Evolutionary conservation across 2,329 filamentous ascomycete genomes (phyloP), one percentile per base, ranked within the genome.

Genomic region (Beauveria asiatica): DNA sequence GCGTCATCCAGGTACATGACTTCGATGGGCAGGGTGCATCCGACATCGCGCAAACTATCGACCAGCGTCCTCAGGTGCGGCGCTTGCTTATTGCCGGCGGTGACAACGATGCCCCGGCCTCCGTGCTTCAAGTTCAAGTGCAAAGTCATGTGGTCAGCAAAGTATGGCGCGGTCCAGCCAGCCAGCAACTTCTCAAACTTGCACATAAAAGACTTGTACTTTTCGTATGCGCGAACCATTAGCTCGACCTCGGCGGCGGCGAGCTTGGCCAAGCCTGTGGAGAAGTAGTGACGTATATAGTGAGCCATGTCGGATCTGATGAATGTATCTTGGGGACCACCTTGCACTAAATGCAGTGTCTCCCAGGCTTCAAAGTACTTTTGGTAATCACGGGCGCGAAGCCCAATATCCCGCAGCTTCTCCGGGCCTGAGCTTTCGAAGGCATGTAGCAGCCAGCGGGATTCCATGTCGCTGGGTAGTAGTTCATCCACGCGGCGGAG

Each of bases 21-120:
- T 30, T 57, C 55, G 45, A 57, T 44, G 10, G 55, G 55, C 10
- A 57, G 55, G 13, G 5, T 50, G 55, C 55, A 57, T n/a, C 55
- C 55, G 6, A 57, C 37, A 42, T 50, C 55, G 19, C 55, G 55
- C 45, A 57, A 13, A 23, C 21, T 57, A 21, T 41, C 21, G 5
- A 57, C 21, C 3, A 57, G 55, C 6, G 45, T 57, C 10, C 50
- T 50, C 45, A 57, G 21, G 17, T 57, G 46, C 21, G 55, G 33
- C 8, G 21, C 33, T 16, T 57, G 55, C 9, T 17, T 9, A 39
- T 42, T 57, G 23, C 55, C 45, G 3, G 45, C 55, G 1, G 55
- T 57, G 33, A 57, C 21, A n/a, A 57, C 55, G 33, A 57, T 50
- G 21, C 55, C 55, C 2, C 45, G 45, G 16, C 55, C 55, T 17